Percentiles rank a stretch among this genome's conserved stretches.
These are phyloP conservation scores for Xylaria longipes DNA, from an alignment of 495 filamentous ascomycete species.

Conservation along the genomic window DNA sequence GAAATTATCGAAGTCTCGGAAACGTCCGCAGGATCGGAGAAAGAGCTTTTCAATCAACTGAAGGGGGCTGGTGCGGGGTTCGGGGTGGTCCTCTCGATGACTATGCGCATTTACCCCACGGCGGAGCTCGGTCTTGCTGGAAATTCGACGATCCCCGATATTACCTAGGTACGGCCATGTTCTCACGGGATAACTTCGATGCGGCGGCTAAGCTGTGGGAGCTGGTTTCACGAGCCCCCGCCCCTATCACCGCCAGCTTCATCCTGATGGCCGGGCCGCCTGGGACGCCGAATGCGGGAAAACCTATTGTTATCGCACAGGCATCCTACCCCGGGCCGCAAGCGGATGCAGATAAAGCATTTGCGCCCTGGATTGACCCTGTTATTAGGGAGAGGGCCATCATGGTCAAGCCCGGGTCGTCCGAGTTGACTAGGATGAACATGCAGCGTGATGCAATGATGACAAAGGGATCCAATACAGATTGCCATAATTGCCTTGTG, in stretches of 20 bases:
- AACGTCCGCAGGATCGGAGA: constrained; percentile 34
- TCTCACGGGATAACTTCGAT: constrained; percentile 20
- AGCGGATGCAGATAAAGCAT: constrained; percentile 23
- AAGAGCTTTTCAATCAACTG: constrained; percentile 46
- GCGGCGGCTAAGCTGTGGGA: constrained; percentile 22
- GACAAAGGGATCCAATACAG: constrained; percentile 25
- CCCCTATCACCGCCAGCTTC: constrained; percentile 14
- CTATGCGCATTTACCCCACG: constrained; percentile 57
- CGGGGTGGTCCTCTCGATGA: constrained; percentile 58
- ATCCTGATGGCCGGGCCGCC: constrained; percentile 23
- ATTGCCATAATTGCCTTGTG: constrained; percentile 19
- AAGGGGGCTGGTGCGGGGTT: constrained; percentile 46
- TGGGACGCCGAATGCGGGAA: constrained; percentile 13
- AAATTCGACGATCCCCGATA: constrained; percentile 16
- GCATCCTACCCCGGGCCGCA: constrained; percentile 27
- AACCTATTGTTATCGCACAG: constrained; percentile 25
- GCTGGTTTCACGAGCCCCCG: background rate
- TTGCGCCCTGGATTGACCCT: constrained; percentile 18
- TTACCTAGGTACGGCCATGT: constrained; percentile 21
- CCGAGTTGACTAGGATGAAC: constrained; percentile 24
- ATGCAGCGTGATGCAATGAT: constrained; percentile 17
- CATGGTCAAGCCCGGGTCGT: constrained; percentile 23
- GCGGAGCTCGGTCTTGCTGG: constrained; percentile 22
- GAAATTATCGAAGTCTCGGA: constrained; percentile 28
- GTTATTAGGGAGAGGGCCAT: constrained; percentile 21